Base-by-base conservation (phyloP, 805 yeast species). In the Candida germanica region DNA sequence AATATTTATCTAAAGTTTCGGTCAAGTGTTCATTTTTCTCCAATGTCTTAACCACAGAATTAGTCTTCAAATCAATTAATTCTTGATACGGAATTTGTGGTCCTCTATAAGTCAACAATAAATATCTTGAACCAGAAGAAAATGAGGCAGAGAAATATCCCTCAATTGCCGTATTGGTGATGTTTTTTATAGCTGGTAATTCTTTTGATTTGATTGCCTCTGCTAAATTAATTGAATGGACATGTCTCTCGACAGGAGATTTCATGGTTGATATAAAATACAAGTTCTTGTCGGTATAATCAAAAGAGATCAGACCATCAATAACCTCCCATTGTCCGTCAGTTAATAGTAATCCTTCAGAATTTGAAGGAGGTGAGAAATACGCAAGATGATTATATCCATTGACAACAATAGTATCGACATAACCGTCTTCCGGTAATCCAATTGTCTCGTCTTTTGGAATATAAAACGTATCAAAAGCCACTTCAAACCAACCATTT, bases 241-340 rank as follows among this genome's bases (percentile, higher is more conserved):
- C 53, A 51, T 89, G 96, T 58, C 96, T 73, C 56, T 93, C 96
- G 14, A 79, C 77, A 0, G 96, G 79, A 1, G 89, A 79, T 44
- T 78, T 79, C 52, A 77, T 75, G 0, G 98, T 87, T 4, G 91
- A 81, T 6, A 79, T 53, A 55, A 79, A 93, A 49, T 72, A 81
- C 3, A 84, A 58, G 5, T 58, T 54, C 36, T 75, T 65, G 3
- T 57, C 59, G n/a, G 58, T 67, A 26, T 56, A 49, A 40, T 79
- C 79, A 49, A 65, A 79, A 2, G 81, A 64, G 2, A 83, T 79
- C 1, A 87, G 89, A 6, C 73, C 61, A 29, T 47, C 73, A 18
- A 76, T 83, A n/a, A 93, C 95, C 58, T 93, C 98, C 95, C 96
- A 93, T 1, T 73, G 61, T 5, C 98, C 98, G 1, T 48, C 39